phyloP scores from a whole-genome alignment of 495 filamentous ascomycete genomes.

The Talaromyces nanjingensis region DNA sequence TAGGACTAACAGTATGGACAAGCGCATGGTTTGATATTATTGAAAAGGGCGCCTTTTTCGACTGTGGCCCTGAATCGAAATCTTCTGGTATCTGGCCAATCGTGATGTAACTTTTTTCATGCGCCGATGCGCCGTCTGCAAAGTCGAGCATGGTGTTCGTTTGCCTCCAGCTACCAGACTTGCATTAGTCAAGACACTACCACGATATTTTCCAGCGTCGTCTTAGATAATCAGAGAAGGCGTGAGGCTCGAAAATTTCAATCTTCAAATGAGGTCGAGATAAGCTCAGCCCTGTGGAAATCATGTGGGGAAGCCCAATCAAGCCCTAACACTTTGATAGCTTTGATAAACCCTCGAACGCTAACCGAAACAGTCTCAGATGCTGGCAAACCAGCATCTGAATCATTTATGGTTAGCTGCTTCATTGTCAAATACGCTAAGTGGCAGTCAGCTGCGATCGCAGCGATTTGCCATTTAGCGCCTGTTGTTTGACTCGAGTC shows the following conservation, averaged over 20 bases:
- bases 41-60: constrained; percentile 67
- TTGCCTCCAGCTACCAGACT: background rate
- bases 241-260: background rate
- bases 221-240: background rate
- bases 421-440: no score
- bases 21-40: constrained; percentile 62
- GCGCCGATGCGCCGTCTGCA: constrained; percentile 43
- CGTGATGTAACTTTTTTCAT: constrained; percentile 69
- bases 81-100: constrained; percentile 55
- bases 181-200: background rate
- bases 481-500: no score
- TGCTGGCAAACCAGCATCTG: no score
- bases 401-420: no score
- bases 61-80: constrained; percentile 60
- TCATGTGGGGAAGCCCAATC: background rate
- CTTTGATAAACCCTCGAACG: no score
- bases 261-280: background rate
- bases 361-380: background rate
- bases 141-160: constrained; percentile 51
- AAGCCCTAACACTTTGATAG: background rate
- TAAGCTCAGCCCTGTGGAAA: constrained; percentile 1
- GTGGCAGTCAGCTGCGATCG: no score
- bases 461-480: no score
- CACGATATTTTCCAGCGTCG: background rate
- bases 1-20: constrained; percentile 58